Evolutionary conservation across 2,329 filamentous ascomycete species (phyloP), one percentile per base, ranked within the genome.

Genomic region (Sclerotinia sclerotiorum): DNA sequence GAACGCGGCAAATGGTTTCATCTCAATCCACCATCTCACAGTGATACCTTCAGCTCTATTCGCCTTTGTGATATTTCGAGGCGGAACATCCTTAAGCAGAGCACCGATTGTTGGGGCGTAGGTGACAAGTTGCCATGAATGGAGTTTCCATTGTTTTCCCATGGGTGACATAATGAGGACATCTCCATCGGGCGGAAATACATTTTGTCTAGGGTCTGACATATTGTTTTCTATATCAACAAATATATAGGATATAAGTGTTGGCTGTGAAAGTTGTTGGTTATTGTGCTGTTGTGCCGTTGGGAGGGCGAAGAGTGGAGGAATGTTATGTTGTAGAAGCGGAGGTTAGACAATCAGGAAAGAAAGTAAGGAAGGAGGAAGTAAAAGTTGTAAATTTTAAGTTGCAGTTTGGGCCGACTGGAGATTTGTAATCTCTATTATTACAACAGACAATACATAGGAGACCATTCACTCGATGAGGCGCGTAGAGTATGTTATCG

Each of bases 141-240:
- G 71, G 1, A 77, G 63, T 35, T 74, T 74, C 76, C 76, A 77
- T 5, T 57, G 52, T 15, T 68, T 70, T 8, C 75, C 75, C 21
- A 70, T 70, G 5, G 69, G 70, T 2, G 73, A 73, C 4, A 67
- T 60, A 11, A 77, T 75, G 27, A 73, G 61, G 8, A 77, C 73
- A 65, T 77, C 74, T 1, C 71, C 74, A 54, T 75, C 73, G 1
- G 29, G 60, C 6, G 60, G 11, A 35, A 74, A 75, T 17, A 65
- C 27, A 1, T 72, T 70, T 1, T 32, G 52, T n/a, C 24, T 35
- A 21, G 46, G 32, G 60, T 7, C 27, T 0, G 35, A 35, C 63
- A 65, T 65, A 5, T 39, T 56, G 27, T 19, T 58, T 35, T 13
- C 13, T 63, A 5, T 24, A 5, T 49, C 6, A 17, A 17, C 6